Percentiles rank a stretch among this genome's conserved stretches.
Evolutionary conservation across 495 filamentous ascomycete species (phyloP).

Genomic region (Clohesyomyces aquaticus): DNA sequence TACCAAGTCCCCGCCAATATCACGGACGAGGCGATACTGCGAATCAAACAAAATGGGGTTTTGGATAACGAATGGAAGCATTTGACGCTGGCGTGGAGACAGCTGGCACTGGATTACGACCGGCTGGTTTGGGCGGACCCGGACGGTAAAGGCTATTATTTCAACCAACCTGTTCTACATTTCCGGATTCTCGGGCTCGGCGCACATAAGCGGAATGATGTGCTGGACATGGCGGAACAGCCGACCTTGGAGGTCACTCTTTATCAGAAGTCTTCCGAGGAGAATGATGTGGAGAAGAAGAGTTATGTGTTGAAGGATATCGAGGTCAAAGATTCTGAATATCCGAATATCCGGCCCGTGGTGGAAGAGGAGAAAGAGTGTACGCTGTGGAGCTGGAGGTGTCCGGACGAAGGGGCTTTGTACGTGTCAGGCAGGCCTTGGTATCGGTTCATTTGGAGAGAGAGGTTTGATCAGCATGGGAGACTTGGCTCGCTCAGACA

Average conservation of each 20-base stretch:
- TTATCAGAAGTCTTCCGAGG: conserved; percentile 14
- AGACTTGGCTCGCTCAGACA: conserved; percentile 26
- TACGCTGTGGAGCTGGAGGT: conserved; percentile 17
- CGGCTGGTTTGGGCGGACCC: conserved; percentile 25
- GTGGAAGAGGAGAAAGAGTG: conserved; percentile 16
- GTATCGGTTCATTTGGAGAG: conserved; percentile 31
- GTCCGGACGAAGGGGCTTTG: conserved; percentile 19
- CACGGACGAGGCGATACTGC: not conserved
- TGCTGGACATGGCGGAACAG: conserved; percentile 20
- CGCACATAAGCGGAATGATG: conserved; percentile 13
- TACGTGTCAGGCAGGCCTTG: not conserved
- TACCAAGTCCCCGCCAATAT: conserved; percentile 33
- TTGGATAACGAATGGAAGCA: conserved; percentile 11
- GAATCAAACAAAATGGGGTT: not conserved
- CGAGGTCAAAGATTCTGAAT: not conserved
- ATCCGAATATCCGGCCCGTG: conserved; percentile 2
- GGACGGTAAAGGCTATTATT: not conserved
- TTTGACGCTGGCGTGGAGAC: conserved; percentile 12
- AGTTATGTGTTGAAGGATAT: conserved; percentile 12
- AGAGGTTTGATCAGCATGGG: conserved; percentile 23
- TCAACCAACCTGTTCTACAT: conserved; percentile 6
- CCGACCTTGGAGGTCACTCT: conserved; percentile 21
- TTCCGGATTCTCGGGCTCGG: conserved; percentile 28
- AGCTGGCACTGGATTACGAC: conserved; percentile 31
- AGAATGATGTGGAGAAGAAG: conserved; percentile 3